phyloP scores from a whole-genome alignment of 371 early-diverging fungal species.

The Mucor irregularis region DNA sequence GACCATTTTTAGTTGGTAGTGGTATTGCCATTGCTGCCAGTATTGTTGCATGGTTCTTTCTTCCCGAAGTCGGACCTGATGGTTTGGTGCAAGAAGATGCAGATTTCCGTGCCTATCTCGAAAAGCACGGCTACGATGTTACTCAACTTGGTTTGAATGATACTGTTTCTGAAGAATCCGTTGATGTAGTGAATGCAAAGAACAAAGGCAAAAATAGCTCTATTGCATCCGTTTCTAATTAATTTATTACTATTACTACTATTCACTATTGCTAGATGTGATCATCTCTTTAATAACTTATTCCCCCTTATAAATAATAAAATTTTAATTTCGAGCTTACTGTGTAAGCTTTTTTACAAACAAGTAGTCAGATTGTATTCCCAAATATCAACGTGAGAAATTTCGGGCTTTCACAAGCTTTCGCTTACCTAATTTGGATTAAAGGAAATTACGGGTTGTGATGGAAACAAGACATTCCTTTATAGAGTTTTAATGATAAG shows the following conservation, averaged over 20 bases:
- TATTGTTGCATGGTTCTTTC: conserved; percentile 40
- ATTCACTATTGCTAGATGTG: too few relatives aligned
- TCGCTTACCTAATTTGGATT: not conserved
- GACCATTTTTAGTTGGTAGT: conserved; percentile 56
- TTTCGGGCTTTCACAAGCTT: not conserved
- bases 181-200: too few relatives aligned
- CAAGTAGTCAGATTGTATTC: too few relatives aligned
- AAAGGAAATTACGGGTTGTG: not conserved
- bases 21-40: conserved; percentile 53
- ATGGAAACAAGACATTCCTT: not conserved
- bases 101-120: conserved; percentile 47
- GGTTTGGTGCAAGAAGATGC: conserved; percentile 42
- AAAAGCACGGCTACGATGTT: conserved; percentile 49
- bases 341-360: too few relatives aligned
- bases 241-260: too few relatives aligned
- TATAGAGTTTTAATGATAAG: not conserved
- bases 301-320: too few relatives aligned
- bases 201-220: too few relatives aligned
- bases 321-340: too few relatives aligned
- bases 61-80: conserved; percentile 29
- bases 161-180: too few relatives aligned
- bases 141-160: conserved; percentile 25
- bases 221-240: too few relatives aligned
- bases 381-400: too few relatives aligned
- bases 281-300: too few relatives aligned